phyloP scores from a whole-genome alignment of 1,139 yeast species.

The Zygosaccharomyces sapae region DNA sequence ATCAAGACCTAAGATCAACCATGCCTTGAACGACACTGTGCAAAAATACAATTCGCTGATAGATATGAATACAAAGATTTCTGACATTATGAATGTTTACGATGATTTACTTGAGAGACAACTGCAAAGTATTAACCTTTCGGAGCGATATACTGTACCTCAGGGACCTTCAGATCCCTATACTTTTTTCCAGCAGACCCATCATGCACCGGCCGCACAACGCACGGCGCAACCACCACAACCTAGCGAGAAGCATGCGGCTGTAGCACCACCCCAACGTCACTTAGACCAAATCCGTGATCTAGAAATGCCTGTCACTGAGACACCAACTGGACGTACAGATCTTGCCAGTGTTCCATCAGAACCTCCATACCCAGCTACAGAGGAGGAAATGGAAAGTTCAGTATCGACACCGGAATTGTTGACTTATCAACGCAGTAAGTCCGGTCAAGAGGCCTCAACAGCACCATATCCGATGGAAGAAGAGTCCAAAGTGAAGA shows the following conservation, averaged over 20 bases:
- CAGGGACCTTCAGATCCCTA: constrained; percentile 31
- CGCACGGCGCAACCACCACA: constrained; percentile 9
- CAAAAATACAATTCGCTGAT: constrained; percentile 66
- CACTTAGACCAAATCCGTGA: constrained; percentile 11
- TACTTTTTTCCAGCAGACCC: constrained; percentile 16
- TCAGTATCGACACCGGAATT: constrained; percentile 1
- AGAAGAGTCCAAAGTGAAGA: constrained; percentile 7
- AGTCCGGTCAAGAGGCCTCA: constrained; percentile 3
- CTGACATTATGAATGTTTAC: constrained; percentile 72
- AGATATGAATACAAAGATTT: constrained; percentile 77
- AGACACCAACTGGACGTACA: constrained; percentile 1
- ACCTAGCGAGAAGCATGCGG: background rate
- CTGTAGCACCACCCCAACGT: constrained; percentile 7
- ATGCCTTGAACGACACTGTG: constrained; percentile 58
- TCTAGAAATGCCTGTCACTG: constrained; percentile 5
- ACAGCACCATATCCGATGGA: constrained; percentile 24
- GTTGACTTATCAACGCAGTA: constrained; percentile 3
- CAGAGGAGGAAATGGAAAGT: constrained; percentile 19
- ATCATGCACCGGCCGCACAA: constrained; percentile 11
- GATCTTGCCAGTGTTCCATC: constrained; percentile 14
- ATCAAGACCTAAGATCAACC: constrained; percentile 71
- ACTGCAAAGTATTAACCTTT: constrained; percentile 32
- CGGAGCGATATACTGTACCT: constrained; percentile 30
- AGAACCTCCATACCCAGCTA: constrained; percentile 31
- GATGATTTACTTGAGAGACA: constrained; percentile 74